Conservation (phyloP, 768 basidiomycete genomes). For the Mycena albidolilacea region DNA sequence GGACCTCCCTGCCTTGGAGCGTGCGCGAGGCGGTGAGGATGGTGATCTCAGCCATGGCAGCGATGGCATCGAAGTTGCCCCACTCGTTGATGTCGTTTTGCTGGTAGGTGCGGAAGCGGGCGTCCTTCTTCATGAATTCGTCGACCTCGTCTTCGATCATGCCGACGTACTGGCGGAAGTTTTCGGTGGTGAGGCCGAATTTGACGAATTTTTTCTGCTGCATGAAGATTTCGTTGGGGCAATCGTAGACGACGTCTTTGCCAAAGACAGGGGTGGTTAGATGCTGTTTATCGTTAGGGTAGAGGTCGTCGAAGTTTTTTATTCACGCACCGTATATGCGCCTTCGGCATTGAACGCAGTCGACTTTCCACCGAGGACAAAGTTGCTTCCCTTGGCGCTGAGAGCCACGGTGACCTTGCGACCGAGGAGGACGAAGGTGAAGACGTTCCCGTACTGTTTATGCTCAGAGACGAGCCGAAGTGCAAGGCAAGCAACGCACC, state of each 20-base stretch:
- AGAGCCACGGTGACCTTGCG: conserved; percentile 92
- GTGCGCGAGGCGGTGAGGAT: conserved; percentile 96
- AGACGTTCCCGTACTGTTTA: conserved; percentile 92
- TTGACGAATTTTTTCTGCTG: conserved; percentile 99
- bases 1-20: conserved; percentile 93
- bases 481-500: conserved; percentile 57
- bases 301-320: conserved; percentile 17
- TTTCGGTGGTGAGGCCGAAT: conserved; percentile 93
- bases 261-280: conserved; percentile 97
- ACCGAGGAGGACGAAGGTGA: conserved; percentile 94
- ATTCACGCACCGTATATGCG: conserved; percentile 84
- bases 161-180: conserved; percentile 87
- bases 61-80: conserved; percentile 83
- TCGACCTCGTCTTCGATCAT: conserved; percentile 86
- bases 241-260: conserved; percentile 97
- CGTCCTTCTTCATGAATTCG: conserved; percentile 77
- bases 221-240: conserved; percentile 97
- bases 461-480: conserved; percentile 16
- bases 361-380: conserved; percentile 94
- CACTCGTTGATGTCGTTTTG: conserved; percentile 80
- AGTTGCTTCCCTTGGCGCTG: conserved; percentile 93
- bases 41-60: conserved; percentile 88
- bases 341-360: conserved; percentile 95
- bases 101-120: conserved; percentile 74
- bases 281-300: conserved; percentile 64